Percentiles rank a stretch among this genome's conserved stretches.
Conservation (phyloP, 2,329 filamentous ascomycete genomes). For the Neurospora sp. region DNA sequence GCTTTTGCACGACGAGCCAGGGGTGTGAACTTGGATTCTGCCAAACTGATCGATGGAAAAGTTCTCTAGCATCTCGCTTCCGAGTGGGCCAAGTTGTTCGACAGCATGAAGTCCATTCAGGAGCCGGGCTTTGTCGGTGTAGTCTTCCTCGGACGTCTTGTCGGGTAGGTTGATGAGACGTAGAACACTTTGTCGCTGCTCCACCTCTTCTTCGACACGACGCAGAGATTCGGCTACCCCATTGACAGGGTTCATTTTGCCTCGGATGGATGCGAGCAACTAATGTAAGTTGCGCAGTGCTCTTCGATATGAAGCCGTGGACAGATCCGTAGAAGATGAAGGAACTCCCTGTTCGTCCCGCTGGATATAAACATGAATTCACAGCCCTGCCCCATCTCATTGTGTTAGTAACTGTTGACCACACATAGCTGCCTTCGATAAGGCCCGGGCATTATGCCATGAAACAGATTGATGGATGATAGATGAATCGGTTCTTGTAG, state of each 20-base stretch:
- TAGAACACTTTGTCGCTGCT: neutral
- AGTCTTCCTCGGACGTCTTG: neutral
- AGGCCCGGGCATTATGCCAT: neutral
- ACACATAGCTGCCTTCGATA: neutral
- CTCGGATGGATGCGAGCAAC: neutral
- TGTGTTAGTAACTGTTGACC: neutral
- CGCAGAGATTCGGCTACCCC: neutral
- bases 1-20: neutral
- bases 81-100: neutral
- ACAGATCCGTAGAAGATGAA: neutral
- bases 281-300: neutral
- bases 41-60: neutral
- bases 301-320: neutral
- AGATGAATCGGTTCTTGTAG: neutral
- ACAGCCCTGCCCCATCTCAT: neutral
- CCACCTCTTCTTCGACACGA: neutral
- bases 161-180: neutral
- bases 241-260: neutral
- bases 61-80: neutral
- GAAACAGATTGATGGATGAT: neutral
- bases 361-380: neutral
- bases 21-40: neutral
- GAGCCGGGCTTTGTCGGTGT: neutral
- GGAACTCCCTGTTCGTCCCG: neutral
- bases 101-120: neutral